Evolutionary conservation across 148 eudicot genomes (phyloP).

Genomic region (Spergularia marina): DNA sequence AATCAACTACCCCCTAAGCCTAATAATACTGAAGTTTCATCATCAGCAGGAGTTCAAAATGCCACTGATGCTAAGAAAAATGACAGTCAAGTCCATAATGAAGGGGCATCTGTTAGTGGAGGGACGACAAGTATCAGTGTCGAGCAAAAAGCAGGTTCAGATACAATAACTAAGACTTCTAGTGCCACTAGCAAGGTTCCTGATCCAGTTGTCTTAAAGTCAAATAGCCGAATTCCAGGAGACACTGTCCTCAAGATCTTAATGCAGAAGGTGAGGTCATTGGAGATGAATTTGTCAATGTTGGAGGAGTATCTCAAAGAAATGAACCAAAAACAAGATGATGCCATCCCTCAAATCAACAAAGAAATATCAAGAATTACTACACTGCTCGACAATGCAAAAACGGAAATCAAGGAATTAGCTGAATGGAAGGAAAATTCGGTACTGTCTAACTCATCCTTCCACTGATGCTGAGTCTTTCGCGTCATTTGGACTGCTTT

Average conservation of each 20-base stretch:
- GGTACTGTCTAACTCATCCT: constrained; percentile 34
- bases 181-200: constrained; percentile 32
- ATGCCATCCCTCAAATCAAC: constrained; percentile 58
- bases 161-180: constrained; percentile 33
- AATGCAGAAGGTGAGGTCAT: constrained; percentile 81
- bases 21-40: constrained; percentile 42
- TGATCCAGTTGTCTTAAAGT: constrained; percentile 45
- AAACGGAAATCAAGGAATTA: constrained; percentile 52
- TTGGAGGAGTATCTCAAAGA: constrained; percentile 80
- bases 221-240: constrained; percentile 66
- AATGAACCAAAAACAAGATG: constrained; percentile 60
- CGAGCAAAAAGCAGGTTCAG: constrained; percentile 31
- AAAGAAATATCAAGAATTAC: constrained; percentile 51
- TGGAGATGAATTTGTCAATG: constrained; percentile 67
- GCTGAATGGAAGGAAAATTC: constrained; percentile 65
- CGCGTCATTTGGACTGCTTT: constrained; percentile 6
- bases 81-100: constrained; percentile 33
- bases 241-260: constrained; percentile 79
- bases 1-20: constrained; percentile 31
- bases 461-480: neutral
- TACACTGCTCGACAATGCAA: constrained; percentile 47
- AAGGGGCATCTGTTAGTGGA: constrained; percentile 32
- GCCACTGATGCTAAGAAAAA: constrained; percentile 28
- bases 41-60: constrained; percentile 36
- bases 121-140: constrained; percentile 38